These are phyloP conservation scores for Phaseolus coccineus DNA, from an alignment of 331 rosid genomes.

Conservation along the genomic window DNA sequence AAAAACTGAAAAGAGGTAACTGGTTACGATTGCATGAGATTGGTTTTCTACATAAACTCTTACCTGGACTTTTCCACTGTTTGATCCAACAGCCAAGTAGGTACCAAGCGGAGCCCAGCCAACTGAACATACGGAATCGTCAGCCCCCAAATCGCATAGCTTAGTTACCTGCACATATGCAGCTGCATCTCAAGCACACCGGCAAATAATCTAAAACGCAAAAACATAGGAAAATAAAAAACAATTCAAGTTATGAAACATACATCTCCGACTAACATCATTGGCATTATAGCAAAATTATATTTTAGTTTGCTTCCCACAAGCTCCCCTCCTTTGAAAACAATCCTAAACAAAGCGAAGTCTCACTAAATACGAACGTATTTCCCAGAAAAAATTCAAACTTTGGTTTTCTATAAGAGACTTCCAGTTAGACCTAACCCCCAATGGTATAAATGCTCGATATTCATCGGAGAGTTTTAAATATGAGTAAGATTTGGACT, in stretches of 20 bases:
- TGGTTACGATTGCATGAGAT: neutral
- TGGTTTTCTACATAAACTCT: constrained; percentile 27
- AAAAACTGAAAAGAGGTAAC: neutral
- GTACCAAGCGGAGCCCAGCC: constrained; percentile 94
- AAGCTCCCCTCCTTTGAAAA: too few relatives aligned
- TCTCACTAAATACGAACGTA: too few relatives aligned
- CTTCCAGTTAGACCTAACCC: too few relatives aligned
- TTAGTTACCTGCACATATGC: constrained; percentile 67
- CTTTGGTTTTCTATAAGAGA: too few relatives aligned
- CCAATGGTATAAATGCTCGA: too few relatives aligned
- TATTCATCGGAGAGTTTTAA: too few relatives aligned
- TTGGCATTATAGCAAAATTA: too few relatives aligned
- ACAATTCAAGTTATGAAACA: neutral
- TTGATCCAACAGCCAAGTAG: constrained; percentile 82
- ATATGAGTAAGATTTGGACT: too few relatives aligned
- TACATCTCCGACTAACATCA: neutral
- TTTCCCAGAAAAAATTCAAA: too few relatives aligned
- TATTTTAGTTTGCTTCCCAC: neutral
- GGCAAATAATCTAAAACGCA: neutral
- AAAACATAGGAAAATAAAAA: neutral
- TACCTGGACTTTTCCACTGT: constrained; percentile 87
- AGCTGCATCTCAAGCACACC: neutral
- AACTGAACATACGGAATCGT: constrained; percentile 79
- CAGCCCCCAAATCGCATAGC: constrained; percentile 84
- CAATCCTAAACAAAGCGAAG: too few relatives aligned